phyloP scores from a whole-genome alignment of 1,284 basidiomycete genomes.

The Rhodotorula sp. region DNA sequence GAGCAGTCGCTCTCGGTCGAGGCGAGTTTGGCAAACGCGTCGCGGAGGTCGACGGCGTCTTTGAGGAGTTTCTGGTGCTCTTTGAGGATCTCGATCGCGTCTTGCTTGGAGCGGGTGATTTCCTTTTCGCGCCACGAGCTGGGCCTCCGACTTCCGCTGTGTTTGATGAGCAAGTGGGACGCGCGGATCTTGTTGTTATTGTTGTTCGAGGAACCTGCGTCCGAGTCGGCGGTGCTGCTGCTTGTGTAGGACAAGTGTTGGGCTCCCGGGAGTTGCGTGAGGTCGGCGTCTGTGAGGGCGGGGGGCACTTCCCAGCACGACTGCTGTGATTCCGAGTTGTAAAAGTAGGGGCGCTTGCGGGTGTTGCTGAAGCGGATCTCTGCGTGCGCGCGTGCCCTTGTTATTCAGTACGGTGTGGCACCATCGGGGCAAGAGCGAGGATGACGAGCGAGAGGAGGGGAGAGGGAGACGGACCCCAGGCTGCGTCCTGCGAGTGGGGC shows the following conservation, averaged over 20 bases:
- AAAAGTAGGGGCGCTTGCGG: conserved; percentile 82
- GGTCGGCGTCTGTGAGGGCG: conserved; percentile 63
- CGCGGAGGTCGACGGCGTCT: conserved; percentile 50
- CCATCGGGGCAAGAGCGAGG: not conserved
- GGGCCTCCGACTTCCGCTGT: conserved; percentile 78
- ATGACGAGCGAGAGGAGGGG: not conserved
- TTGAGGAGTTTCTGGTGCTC: conserved; percentile 57
- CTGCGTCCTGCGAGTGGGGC: not conserved
- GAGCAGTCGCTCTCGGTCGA: conserved; percentile 78
- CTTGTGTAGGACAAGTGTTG: conserved; percentile 55
- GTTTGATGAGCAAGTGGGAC: conserved; percentile 93
- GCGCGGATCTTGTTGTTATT: conserved; percentile 71
- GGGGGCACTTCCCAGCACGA: conserved; percentile 83
- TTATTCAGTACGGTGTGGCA: not conserved
- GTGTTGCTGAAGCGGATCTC: conserved; percentile 82
- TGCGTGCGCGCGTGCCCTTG: not conserved
- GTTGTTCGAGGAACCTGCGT: not conserved
- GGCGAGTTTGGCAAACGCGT: conserved; percentile 70
- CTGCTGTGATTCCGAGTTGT: conserved; percentile 66
- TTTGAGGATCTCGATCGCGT: conserved; percentile 76
- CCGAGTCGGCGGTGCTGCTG: conserved; percentile 3
- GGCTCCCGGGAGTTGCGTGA: conserved; percentile 69
- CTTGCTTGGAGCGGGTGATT: conserved; percentile 52
- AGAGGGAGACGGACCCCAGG: conserved; percentile 16
- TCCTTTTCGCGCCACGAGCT: conserved; percentile 86